Percentiles rank a stretch among this genome's conserved stretches.
Evolutionary conservation across 345 rosid species (phyloP).

Genomic region (Populus alba): DNA sequence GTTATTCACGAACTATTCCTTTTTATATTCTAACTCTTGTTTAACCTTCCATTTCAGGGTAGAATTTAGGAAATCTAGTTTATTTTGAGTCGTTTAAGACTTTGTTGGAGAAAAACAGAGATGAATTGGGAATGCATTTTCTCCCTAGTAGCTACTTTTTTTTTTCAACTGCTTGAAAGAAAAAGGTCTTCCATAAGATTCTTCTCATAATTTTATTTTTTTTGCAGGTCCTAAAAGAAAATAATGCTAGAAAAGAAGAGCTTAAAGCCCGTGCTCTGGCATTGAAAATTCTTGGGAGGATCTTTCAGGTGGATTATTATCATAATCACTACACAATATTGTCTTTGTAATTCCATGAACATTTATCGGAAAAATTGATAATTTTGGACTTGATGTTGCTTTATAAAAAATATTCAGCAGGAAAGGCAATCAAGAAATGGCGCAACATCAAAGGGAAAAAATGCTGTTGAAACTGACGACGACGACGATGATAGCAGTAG

Average conservation of each 20-base stretch:
- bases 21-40: neutral
- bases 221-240: constrained; percentile 65
- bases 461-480: constrained; percentile 42
- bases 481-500: constrained; percentile 73
- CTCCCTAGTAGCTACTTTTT: neutral
- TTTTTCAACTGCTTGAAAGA: neutral
- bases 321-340: neutral
- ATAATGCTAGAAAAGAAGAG: constrained; percentile 60
- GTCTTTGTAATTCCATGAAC: neutral
- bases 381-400: neutral
- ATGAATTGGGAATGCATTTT: neutral
- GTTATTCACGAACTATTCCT: neutral
- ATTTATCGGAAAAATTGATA: neutral
- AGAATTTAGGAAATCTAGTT: neutral
- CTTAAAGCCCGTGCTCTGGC: constrained; percentile 71
- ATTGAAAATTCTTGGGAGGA: constrained; percentile 72
- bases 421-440: constrained; percentile 52
- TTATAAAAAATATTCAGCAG: constrained; percentile 25
- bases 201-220: neutral
- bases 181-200: neutral
- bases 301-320: constrained; percentile 60
- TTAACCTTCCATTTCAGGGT: neutral
- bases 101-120: neutral
- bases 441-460: constrained; percentile 52
- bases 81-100: neutral